A percentile compares a stretch with the other conserved stretches of the same genome.
phyloP scores from a whole-genome alignment of 179 eudicot genomes.

The Gypsophila paniculata region DNA sequence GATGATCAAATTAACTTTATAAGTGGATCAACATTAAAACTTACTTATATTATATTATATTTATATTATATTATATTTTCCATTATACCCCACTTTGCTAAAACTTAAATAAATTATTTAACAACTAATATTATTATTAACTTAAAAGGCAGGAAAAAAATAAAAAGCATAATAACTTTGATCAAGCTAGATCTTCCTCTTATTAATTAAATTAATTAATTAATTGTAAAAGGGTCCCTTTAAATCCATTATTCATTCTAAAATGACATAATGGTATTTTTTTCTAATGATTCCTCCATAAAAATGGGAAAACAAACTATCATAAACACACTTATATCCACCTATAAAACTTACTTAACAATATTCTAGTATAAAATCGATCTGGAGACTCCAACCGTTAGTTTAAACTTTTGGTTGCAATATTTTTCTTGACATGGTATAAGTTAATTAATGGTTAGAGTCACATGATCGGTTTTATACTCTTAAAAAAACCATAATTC shows the following conservation, averaged over 20 bases:
- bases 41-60: no score
- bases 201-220: slow-evolving; percentile 8
- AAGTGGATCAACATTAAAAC: no score
- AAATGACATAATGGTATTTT: neutral
- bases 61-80: neutral
- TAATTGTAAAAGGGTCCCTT: slow-evolving; percentile 24
- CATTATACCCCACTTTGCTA: slow-evolving; percentile 22
- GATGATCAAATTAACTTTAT: slow-evolving; percentile 21
- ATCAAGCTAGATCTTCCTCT: slow-evolving; percentile 19
- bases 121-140: neutral
- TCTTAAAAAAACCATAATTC: slow-evolving; percentile 20
- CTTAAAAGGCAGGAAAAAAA: slow-evolving; percentile 22
- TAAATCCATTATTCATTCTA: slow-evolving; percentile 14
- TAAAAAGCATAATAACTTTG: slow-evolving; percentile 1
- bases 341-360: neutral
- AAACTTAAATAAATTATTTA: slow-evolving; percentile 15
- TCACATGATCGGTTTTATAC: no score
- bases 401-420: no score
- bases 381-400: no score
- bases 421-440: no score
- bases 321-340: neutral
- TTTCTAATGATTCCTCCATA: slow-evolving; percentile 5
- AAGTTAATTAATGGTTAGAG: no score
- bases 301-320: slow-evolving; percentile 1
- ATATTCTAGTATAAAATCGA: no score